A percentile compares a stretch with the other conserved stretches of the same genome.
These are phyloP conservation scores for Leishmania arabica DNA, from an alignment of 208 protist genomes.

Conservation along the genomic window DNA sequence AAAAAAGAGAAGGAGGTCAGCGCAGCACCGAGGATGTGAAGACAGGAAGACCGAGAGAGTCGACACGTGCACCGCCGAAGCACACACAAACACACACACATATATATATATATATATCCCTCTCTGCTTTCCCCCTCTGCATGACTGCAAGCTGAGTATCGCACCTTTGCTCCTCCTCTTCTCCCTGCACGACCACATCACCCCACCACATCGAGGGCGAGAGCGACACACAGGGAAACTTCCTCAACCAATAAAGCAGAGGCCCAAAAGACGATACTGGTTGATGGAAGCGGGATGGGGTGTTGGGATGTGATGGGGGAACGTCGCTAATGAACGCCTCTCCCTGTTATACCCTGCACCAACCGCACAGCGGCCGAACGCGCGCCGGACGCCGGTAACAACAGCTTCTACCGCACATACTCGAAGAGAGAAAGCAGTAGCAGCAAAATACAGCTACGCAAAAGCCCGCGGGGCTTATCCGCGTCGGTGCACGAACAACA, in stretches of 20 bases:
- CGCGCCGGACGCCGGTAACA: background rate
- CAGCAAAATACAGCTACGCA: background rate
- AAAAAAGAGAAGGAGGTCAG: constrained; percentile 10
- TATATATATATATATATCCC: background rate
- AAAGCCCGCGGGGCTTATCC: background rate
- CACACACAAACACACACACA: background rate
- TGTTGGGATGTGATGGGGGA: background rate
- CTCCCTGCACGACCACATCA: background rate
- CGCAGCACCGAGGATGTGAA: background rate
- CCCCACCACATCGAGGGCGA: too few relatives aligned
- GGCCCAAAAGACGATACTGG: constrained; percentile 1
- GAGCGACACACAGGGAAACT: background rate
- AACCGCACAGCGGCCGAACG: background rate
- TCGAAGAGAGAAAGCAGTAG: background rate
- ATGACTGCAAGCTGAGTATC: background rate
- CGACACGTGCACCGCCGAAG: background rate
- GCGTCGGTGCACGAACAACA: background rate
- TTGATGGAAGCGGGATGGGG: background rate
- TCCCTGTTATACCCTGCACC: background rate
- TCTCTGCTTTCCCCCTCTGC: background rate
- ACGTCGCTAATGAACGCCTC: background rate
- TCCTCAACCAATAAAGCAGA: background rate
- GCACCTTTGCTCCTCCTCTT: background rate
- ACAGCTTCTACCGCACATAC: background rate
- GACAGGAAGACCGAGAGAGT: background rate